Conservation (phyloP, 2,329 filamentous ascomycete genomes). For the Ophiostoma sp. region DNA sequence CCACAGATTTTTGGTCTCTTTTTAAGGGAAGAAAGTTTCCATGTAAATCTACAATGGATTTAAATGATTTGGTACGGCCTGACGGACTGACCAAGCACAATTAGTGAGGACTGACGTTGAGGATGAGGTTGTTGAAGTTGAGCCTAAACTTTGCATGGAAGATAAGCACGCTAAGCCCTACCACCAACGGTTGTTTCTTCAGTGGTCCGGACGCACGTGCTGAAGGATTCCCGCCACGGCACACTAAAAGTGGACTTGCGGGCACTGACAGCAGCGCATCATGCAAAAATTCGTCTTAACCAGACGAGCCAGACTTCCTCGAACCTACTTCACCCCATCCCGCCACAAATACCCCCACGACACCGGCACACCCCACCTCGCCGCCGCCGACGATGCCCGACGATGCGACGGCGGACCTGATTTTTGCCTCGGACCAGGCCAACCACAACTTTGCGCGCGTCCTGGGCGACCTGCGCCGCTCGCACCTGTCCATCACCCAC, state of each 20-base stretch:
- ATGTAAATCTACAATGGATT: too few relatives aligned
- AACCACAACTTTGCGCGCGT: conserved; percentile 68
- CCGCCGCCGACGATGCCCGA: conserved; percentile 31
- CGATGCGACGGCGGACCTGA: conserved; percentile 44
- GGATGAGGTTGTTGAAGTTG: too few relatives aligned
- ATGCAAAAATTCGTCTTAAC: neutral
- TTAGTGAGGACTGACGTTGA: neutral
- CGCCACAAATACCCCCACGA: neutral
- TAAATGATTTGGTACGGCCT: too few relatives aligned
- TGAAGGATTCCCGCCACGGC: neutral
- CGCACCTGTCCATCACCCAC: conserved; percentile 76
- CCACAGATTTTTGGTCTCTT: too few relatives aligned
- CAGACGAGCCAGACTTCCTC: neutral
- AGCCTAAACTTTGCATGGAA: neutral
- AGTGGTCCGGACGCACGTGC: neutral
- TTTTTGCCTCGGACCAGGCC: conserved; percentile 51
- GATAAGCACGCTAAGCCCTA: neutral
- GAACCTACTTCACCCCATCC: neutral
- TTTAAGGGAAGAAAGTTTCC: too few relatives aligned
- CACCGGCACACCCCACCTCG: neutral
- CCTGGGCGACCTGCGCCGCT: conserved; percentile 71
- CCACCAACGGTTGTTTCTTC: neutral
- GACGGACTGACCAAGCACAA: too few relatives aligned
- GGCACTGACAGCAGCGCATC: neutral
- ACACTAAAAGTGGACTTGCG: neutral